Conservation (phyloP, 1,284 basidiomycete genomes). For the Cryptococcus sp. region DNA sequence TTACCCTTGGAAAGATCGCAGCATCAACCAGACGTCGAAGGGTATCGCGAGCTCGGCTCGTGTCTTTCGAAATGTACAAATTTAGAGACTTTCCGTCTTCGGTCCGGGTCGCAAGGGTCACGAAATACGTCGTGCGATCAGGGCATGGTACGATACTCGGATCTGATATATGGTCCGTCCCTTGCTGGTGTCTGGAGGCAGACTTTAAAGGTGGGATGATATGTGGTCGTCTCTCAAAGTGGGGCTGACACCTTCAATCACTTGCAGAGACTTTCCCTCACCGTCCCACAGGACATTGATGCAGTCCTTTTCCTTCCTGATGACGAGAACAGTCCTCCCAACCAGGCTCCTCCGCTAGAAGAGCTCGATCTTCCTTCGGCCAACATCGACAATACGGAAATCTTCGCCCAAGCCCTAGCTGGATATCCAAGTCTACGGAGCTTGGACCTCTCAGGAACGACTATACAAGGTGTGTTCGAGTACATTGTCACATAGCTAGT, state of each 20-base stretch:
- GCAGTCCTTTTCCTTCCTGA: constrained; percentile 4
- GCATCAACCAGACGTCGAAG: neutral
- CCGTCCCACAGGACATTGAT: constrained; percentile 11
- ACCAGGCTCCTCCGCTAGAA: constrained; percentile 21
- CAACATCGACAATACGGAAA: constrained; percentile 10
- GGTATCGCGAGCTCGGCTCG: constrained; percentile 7
- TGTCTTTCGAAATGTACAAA: constrained; percentile 10
- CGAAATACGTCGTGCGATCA: constrained; percentile 15
- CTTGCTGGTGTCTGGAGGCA: constrained; percentile 17
- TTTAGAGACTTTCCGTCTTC: constrained; percentile 20
- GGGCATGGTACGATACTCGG: constrained; percentile 14
- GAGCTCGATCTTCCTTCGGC: constrained; percentile 24
- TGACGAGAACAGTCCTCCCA: neutral
- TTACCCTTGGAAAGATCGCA: neutral
- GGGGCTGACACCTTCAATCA: constrained; percentile 16
- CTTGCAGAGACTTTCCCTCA: constrained; percentile 16
- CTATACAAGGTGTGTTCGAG: constrained; percentile 23
- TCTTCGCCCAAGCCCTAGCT: constrained; percentile 10
- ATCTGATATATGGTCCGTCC: constrained; percentile 9
- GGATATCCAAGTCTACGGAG: constrained; percentile 20
- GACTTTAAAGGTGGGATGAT: constrained; percentile 19
- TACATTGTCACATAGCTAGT: neutral
- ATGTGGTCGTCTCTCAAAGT: neutral
- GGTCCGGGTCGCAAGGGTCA: constrained; percentile 11
- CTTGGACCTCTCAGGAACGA: constrained; percentile 33